A percentile compares a stretch with the other conserved stretches of the same genome.
Conservation (phyloP, 2,329 filamentous ascomycete species). For the Gaeumannomyces sp. region DNA sequence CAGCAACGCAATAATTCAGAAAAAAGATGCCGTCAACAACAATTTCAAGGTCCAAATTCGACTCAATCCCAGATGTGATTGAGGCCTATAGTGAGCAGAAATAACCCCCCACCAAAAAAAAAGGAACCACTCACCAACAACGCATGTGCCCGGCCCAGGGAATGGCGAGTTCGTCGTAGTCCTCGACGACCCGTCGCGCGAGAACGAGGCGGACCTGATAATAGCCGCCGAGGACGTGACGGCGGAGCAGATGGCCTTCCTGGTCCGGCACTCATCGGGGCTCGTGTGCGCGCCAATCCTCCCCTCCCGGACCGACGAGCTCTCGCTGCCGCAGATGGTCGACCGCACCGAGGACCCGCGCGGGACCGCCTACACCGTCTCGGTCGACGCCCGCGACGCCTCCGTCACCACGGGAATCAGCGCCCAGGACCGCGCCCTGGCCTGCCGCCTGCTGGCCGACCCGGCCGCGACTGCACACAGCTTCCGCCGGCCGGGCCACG, state of each 20-base stretch:
- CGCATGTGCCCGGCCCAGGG: conserved; percentile 14
- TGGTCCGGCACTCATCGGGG: conserved; percentile 86
- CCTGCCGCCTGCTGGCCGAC: conserved; percentile 72
- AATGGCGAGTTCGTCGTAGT: conserved; percentile 79
- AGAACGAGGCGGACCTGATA: conserved; percentile 98
- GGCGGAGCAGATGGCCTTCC: conserved; percentile 87
- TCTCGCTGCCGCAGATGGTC: conserved; percentile 89
- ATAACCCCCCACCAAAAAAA: neutral
- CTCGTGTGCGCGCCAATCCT: conserved; percentile 85
- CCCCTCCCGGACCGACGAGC: conserved; percentile 58
- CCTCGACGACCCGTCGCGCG: conserved; percentile 83
- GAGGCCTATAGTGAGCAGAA: conserved; percentile 55
- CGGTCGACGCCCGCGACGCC: conserved; percentile 70
- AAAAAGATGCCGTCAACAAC: conserved; percentile 43
- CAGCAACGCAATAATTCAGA: neutral
- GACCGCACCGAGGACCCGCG: conserved; percentile 68
- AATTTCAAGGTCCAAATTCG: conserved; percentile 50
- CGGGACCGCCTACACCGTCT: conserved; percentile 87
- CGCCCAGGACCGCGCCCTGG: conserved; percentile 78
- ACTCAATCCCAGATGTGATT: conserved; percentile 59
- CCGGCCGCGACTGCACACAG: conserved; percentile 46
- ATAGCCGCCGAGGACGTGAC: conserved; percentile 84
- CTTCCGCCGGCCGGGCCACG: conserved; percentile 81
- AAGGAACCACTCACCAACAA: neutral
- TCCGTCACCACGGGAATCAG: conserved; percentile 83